Evolutionary conservation across 768 basidiomycete genomes (phyloP), one percentile per base, ranked within the genome.

Genomic region (Vishniacozyma victoriae): DNA sequence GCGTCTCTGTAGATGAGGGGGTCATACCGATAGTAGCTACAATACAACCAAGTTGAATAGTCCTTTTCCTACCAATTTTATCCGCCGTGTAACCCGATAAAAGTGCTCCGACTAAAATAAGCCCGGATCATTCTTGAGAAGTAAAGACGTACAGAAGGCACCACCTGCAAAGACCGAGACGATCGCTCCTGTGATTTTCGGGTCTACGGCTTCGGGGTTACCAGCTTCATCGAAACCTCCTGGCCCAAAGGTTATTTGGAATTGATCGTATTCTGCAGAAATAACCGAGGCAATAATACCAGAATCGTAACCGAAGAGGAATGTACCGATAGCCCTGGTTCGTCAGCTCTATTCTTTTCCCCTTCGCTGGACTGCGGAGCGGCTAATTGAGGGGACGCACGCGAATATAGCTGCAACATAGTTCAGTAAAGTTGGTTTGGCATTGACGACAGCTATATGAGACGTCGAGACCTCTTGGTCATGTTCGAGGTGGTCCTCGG

Each of bases 51-150:
- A 79, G 77, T 67, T 80, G 79, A 37, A 81, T 79, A 3, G 78
- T 76, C 12, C 77, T 71, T 53, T 78, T 79, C 18, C 80, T 74
- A 1, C 80, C 80, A 46, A 74, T 73, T 5, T 20, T 13, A 24
- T 20, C n/a, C 29, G 19, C 24, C 3, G 20, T 9, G 13, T 26
- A 5, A 11, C 12, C 25, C 13, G 4, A 25, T 24, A 18, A 3
- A 44, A 35, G 18, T 29, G 44, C 52, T 48, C 24, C 43, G 27
- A 47, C 42, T 38, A 47, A 41, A 25, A 41, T 44, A 5, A 7
- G 61, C 60, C 86, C 84, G 14, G 82, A 80, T 29, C 47, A 43
- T n/a, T 47, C 26, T 6, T 24, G 36, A n/a, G 19, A 76, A 49
- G 51, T 44, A 35, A 52, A 46, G 47, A 44, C 47, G 7, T 45